phyloP scores from a whole-genome alignment of 2,329 filamentous ascomycete species.

The Parafenestella ontariensis region DNA sequence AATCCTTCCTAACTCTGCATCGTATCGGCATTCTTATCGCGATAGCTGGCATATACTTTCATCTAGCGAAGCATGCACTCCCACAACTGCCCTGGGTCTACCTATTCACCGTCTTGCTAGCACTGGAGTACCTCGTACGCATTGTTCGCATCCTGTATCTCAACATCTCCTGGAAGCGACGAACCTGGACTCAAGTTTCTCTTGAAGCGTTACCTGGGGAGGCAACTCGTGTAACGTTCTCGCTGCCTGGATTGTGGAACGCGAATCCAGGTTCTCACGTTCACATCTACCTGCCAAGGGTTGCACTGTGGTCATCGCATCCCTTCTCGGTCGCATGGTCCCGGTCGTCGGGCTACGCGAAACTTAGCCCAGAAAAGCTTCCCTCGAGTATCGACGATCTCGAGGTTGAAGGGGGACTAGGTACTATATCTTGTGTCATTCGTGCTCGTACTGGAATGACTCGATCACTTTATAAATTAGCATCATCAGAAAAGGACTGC shows the following conservation, averaged over 20 bases:
- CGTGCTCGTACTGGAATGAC: slow-evolving; percentile 87
- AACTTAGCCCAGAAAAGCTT: slow-evolving; percentile 6
- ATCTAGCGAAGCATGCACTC: slow-evolving; percentile 61
- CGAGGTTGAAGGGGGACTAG: slow-evolving; percentile 53
- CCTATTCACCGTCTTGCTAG: slow-evolving; percentile 67
- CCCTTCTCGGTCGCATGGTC: slow-evolving; percentile 80
- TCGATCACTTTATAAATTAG: slow-evolving; percentile 74
- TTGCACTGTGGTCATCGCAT: slow-evolving; percentile 74
- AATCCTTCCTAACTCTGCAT: slow-evolving; percentile 75
- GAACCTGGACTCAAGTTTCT: slow-evolving; percentile 57
- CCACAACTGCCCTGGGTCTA: slow-evolving; percentile 66
- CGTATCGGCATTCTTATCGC: slow-evolving; percentile 66
- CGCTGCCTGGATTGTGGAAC: slow-evolving; percentile 72
- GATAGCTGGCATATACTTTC: slow-evolving; percentile 70
- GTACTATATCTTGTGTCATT: slow-evolving; percentile 70
- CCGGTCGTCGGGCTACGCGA: slow-evolving; percentile 57
- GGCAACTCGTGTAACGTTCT: slow-evolving; percentile 72
- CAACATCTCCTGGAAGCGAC: slow-evolving; percentile 70
- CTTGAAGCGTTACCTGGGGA: slow-evolving; percentile 77
- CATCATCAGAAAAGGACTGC: slow-evolving; percentile 56
- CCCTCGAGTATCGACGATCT: slow-evolving; percentile 47
- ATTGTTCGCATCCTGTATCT: slow-evolving; percentile 65
- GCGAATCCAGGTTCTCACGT: slow-evolving; percentile 76
- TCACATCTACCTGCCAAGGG: slow-evolving; percentile 74
- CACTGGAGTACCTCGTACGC: slow-evolving; percentile 64